Base-by-base conservation (phyloP, 2,329 filamentous ascomycete species). In the Tolypocladium inflatum region DNA sequence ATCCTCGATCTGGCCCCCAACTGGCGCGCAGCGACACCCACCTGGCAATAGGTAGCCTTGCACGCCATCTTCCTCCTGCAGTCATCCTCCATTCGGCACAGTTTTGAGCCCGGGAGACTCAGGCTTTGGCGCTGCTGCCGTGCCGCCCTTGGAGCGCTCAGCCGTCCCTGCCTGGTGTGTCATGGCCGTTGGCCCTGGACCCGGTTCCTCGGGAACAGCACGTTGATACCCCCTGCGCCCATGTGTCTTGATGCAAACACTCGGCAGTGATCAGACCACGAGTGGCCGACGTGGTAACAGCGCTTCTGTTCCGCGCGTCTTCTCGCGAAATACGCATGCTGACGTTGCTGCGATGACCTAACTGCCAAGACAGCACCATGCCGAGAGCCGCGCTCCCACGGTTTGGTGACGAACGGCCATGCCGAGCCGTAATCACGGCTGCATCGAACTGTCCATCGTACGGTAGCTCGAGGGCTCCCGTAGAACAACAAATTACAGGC, bases 101-200 rank as follows among this genome's bases (percentile, higher is more conserved):
- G 13, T 33, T 48, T 58, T 58, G 43, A 58, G 57, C 53, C 54
- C 57, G 45, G 35, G 10, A 19, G 13, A 53, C 57, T 58, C 57
- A 42, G 26, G 26, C 53, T 38, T 26, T 39, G 50, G 21, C 52
- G 52, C n/a, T 54, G 23, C 43, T 55, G 43, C 37, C 52, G 52
- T 54, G 41, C 52, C 50, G 56, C 6, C 7, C 43, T 26, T 26
- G 21, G 2, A 5, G 7, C 41, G 21, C 41, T 21, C n/a, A n/a
- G n/a, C 41, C 41, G 13, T 11, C 41, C 41, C 5, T 11, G 10
- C 11, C 5, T 26, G 23, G 15, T 15, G 13, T 19, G 23, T 19
- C 21, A 15, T 48, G 8, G 43, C 21, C 8, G 8, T 17, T 3
- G 11, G 21, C 42, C 21, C 4, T 45, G 42, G 38, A 54, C 33